Evolutionary conservation across 2,329 filamentous ascomycete genomes (phyloP), one percentile per base, ranked within the genome.

Genomic region (Cladobotryum mycophilum): DNA sequence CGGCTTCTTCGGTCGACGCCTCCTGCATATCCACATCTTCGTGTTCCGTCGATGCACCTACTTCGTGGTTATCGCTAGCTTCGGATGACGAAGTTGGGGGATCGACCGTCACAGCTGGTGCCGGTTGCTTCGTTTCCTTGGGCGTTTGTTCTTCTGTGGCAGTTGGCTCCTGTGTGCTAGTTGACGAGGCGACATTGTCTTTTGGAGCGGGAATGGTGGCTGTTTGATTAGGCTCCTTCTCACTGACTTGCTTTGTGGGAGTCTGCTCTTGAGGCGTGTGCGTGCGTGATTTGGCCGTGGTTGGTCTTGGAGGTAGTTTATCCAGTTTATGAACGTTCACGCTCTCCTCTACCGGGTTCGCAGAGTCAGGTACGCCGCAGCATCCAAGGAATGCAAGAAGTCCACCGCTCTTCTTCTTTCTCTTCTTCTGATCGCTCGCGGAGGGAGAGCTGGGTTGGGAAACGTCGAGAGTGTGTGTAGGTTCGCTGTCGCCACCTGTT

Each of bases 1-100:
- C 74, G 35, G 73, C 64, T 52, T 76, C 71, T 52, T 76, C 71
- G 40, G 76, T 74, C 30, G 79, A 76, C 40, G 74, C 75, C 65
- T 88, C 85, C 35, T 76, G 75, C 81, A 89, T 88, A 49, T 83
- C 76, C 49, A 85, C 74, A 65, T 89, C 84, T 22, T 80, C 76
- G 57, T 84, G 80, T 4, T 78, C 66, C 54, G 74, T 52, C 22
- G 60, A 67, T 56, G 71, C 73, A 44, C 61, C 64, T n/a, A 56
- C 55, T 30, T 60, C 59, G 49, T 54, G 52, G 22, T 59, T 41
- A 45, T 63, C 60, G 25, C 62, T 58, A 43, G 61, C 58, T 8
- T 59, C 49, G 2, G 53, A 45, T 12, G 59, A 53, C 22, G 59
- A 44, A 52, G 59, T 65, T 60, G 66, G 79, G 60, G 64, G 75